Evolutionary conservation across 495 filamentous ascomycete species (phyloP), one percentile per base, ranked within the genome.

Genomic region (Neurospora sp.): DNA sequence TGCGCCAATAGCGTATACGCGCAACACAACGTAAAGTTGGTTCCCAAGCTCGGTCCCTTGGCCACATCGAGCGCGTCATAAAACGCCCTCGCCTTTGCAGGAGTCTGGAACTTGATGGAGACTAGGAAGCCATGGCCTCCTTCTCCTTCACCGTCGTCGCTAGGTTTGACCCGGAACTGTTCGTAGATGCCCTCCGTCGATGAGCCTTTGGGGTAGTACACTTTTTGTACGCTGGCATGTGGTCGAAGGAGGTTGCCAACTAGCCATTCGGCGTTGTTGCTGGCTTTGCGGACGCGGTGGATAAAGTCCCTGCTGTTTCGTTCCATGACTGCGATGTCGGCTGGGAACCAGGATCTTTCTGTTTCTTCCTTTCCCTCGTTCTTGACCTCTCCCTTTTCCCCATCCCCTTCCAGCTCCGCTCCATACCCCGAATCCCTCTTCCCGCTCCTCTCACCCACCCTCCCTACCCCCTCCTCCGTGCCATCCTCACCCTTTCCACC

Each of bases 11-110:
- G 7, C 1, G 78, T 78, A 60, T 81, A 80, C 0, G 79, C 74
- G 69, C 77, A 81, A 12, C 77, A 77, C 38, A 81, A 41, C 18
- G 79, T 81, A 20, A 81, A 81, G 41, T 79, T 79, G 0, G 79
- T 80, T 35, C 79, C 79, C 42, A 81, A 27, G 31, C 78, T 80
- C 31, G 79, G 79, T 3, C 79, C 79, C 73, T 81, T 81, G 4
- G 77, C 77, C 14, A 77, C 74, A 11, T 77, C 54, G 41, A 81
- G 27, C 0, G 72, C 72, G 14, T 81, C 73, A 39, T 81, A 78
- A 20, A 81, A 81, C 8, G 72, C 75, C 7, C 62, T 62, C 4
- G 79, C 79, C 39, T 18, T 18, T 10, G 10, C 70, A 0, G 73
- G 20, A 0, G 40, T 46, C 37, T 18, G 1, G 41, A 81, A 78